A percentile compares a stretch with the other conserved stretches of the same genome.
Evolutionary conservation across 768 basidiomycete genomes (phyloP).

Genomic region (Lactarius sp.): DNA sequence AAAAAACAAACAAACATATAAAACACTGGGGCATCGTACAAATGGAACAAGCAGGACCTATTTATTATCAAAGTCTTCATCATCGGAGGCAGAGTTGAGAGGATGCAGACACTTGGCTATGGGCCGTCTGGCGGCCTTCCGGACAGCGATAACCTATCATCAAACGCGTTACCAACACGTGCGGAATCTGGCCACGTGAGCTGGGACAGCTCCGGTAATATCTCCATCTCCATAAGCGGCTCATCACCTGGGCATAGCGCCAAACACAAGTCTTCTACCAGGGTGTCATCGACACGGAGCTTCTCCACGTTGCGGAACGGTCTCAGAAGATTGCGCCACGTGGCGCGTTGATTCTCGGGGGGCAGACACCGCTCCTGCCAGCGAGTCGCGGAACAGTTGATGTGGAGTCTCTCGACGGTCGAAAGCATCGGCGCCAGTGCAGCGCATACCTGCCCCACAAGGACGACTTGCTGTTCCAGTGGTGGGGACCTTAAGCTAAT

Average conservation of each 20-base stretch:
- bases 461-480: not conserved
- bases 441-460: not conserved
- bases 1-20: no score
- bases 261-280: not conserved
- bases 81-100: not conserved
- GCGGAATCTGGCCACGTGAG: not conserved
- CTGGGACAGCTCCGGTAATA: not conserved
- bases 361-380: no score
- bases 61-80: no score
- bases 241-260: not conserved
- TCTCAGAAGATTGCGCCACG: not conserved
- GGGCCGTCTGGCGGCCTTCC: not conserved
- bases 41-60: no score
- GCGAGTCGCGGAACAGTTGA: not conserved
- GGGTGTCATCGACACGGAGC: not conserved
- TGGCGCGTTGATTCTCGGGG: not conserved
- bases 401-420: not conserved
- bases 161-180: not conserved
- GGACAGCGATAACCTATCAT: not conserved
- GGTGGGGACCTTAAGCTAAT: not conserved
- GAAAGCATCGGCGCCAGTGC: not conserved
- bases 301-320: not conserved
- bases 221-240: not conserved
- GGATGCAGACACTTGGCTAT: not conserved
- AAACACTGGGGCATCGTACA: no score